Evolutionary conservation across 768 basidiomycete species (phyloP).

Genomic region (Panellus pusillus): DNA sequence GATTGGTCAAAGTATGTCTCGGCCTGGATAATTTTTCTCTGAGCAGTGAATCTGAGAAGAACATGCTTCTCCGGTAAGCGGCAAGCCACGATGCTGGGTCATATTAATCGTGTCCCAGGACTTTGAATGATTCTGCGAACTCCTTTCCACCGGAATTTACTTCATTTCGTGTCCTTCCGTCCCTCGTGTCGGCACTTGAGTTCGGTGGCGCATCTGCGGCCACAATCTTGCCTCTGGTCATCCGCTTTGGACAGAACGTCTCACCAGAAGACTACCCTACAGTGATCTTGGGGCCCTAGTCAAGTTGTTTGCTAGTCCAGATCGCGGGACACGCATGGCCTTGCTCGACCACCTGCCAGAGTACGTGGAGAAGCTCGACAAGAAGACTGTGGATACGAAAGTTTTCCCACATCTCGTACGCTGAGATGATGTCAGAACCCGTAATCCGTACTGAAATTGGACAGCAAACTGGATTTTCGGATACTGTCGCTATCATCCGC

Average conservation of each 20-base stretch:
- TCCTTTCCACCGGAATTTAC: constrained; percentile 87
- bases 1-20: constrained; percentile 79
- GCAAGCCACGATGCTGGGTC: neutral
- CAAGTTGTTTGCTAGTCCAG: constrained; percentile 84
- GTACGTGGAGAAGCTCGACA: constrained; percentile 86
- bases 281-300: constrained; percentile 76
- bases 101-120: constrained; percentile 41
- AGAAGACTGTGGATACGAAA: constrained; percentile 80
- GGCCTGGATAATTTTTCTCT: constrained; percentile 86
- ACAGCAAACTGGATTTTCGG: constrained; percentile 94
- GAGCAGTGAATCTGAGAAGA: constrained; percentile 79
- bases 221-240: constrained; percentile 77
- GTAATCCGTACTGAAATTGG: neutral
- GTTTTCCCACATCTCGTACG: constrained; percentile 91
- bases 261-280: constrained; percentile 69
- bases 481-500: constrained; percentile 91
- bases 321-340: constrained; percentile 93
- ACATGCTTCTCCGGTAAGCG: constrained; percentile 61
- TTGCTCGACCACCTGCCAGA: constrained; percentile 82
- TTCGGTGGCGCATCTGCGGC: constrained; percentile 77
- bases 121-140: constrained; percentile 73
- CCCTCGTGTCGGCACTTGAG: constrained; percentile 75
- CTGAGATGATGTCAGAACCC: neutral
- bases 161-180: constrained; percentile 83
- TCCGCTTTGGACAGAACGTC: constrained; percentile 75